Percentiles rank a stretch among this genome's conserved stretches.
phyloP scores from a whole-genome alignment of 148 eudicot genomes.

The Hydrangea macrophylla region DNA sequence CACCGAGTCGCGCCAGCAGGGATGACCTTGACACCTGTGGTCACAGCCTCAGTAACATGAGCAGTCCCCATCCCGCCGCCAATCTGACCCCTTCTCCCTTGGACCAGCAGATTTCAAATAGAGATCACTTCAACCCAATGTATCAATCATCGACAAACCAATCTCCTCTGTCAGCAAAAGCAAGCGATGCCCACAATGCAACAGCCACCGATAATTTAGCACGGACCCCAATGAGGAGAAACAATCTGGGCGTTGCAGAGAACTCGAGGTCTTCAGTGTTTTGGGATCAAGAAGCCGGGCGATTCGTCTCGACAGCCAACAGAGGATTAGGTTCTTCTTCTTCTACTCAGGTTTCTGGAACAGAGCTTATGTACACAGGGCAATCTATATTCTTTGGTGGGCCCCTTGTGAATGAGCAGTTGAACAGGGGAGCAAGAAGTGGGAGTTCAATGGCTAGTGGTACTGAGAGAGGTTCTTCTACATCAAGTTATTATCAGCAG shows the following conservation, averaged over 20 bases:
- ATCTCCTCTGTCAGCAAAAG: slow-evolving; percentile 57
- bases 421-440: slow-evolving; percentile 34
- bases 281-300: slow-evolving; percentile 87
- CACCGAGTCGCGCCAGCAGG: slow-evolving; percentile 68
- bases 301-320: slow-evolving; percentile 62
- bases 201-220: slow-evolving; percentile 4
- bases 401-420: slow-evolving; percentile 54
- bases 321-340: slow-evolving; percentile 43
- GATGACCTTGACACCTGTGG: slow-evolving; percentile 67
- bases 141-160: slow-evolving; percentile 62
- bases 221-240: slow-evolving; percentile 28
- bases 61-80: slow-evolving; percentile 58
- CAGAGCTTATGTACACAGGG: slow-evolving; percentile 62
- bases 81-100: slow-evolving; percentile 41
- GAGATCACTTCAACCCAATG: slow-evolving; percentile 56
- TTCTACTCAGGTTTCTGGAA: slow-evolving; percentile 35
- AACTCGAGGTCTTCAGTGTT: slow-evolving; percentile 47
- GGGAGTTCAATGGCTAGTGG: slow-evolving; percentile 13
- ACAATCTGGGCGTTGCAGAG: slow-evolving; percentile 20
- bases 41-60: slow-evolving; percentile 63
- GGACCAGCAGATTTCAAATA: slow-evolving; percentile 36
- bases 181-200: slow-evolving; percentile 26
- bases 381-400: slow-evolving; percentile 90
- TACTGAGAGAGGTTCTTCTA: slow-evolving; percentile 23
- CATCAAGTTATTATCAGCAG: slow-evolving; percentile 53